A percentile compares a stretch with the other conserved stretches of the same genome.
Evolutionary conservation across 1,284 basidiomycete genomes (phyloP).

Genomic region (Meira nashicola): DNA sequence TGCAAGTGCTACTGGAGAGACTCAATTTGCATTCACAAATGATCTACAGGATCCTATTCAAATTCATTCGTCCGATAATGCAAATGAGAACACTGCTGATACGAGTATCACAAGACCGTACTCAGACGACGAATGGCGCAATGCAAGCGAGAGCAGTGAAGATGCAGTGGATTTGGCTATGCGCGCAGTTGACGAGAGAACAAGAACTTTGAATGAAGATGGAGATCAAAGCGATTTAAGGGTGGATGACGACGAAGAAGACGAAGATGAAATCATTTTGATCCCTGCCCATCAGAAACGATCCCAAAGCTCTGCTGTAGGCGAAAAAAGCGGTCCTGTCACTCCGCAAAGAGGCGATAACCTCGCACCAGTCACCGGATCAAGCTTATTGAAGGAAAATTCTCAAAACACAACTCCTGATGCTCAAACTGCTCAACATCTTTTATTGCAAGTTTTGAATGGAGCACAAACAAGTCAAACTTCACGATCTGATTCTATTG

Average conservation of each 20-base stretch:
- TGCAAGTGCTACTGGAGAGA: background rate
- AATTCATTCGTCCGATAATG: background rate
- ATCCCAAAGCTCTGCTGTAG: background rate
- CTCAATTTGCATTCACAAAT: background rate
- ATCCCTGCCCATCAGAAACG: conserved; percentile 15
- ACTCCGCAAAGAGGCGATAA: background rate
- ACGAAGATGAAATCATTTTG: conserved; percentile 21
- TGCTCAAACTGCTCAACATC: conserved; percentile 19
- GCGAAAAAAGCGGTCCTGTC: background rate
- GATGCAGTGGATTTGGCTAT: conserved; percentile 45
- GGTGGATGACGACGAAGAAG: conserved; percentile 17
- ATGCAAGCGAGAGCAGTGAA: conserved; percentile 25
- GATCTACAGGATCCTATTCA: conserved; percentile 7
- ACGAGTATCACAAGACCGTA: background rate
- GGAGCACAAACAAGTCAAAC: background rate
- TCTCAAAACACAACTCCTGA: conserved; percentile 15
- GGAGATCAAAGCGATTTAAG: conserved; percentile 4
- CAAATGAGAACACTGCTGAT: background rate
- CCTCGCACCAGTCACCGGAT: background rate
- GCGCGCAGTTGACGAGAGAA: conserved; percentile 31
- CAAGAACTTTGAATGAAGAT: conserved; percentile 4
- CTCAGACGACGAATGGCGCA: conserved; percentile 11
- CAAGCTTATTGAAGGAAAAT: conserved; percentile 17
- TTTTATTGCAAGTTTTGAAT: conserved; percentile 27
- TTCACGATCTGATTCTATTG: too few species aligned